Base-by-base conservation (phyloP, 2,329 filamentous ascomycete species). In the Thermothelomyces thermophilus region DNA sequence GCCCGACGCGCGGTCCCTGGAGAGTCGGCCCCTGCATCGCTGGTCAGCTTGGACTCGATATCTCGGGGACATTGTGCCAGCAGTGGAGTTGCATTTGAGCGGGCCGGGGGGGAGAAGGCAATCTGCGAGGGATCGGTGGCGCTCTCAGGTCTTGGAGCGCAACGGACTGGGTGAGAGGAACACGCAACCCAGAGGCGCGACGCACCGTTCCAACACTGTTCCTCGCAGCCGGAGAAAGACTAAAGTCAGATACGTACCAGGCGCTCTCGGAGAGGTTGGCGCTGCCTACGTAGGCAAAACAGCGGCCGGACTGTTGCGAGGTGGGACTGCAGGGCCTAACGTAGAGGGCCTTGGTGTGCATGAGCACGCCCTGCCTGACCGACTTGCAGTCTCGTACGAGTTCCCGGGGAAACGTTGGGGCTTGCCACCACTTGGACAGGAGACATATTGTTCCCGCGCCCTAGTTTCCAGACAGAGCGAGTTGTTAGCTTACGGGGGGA, bases 211-310 rank as follows among this genome's bases (percentile, higher is more conserved):
- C n/a, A n/a, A n/a, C n/a, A n/a, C n/a, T n/a, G n/a, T n/a, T n/a
- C n/a, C n/a, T n/a, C n/a, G n/a, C n/a, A n/a, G n/a, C n/a, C n/a
- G n/a, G n/a, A n/a, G n/a, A n/a, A n/a, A n/a, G n/a, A n/a, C n/a
- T n/a, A n/a, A n/a, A n/a, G n/a, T n/a, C 9, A 26, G 24, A 26
- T 26, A 17, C 30, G 14, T 70, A 89, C 86, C 93, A 98, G 26
- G 93, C 93, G 64, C 87, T 90, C 67, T 96, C 90, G 0, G 90
- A 95, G 24, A 95, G 69, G 68, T 98, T 98, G 7, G 89, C 88
- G 60, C 88, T 95, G 14, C 93, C 93, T 33, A 95, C 70, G 63
- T 97, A 97, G 2, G 79, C 84, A 84, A 88, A 97, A 4, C 82
- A 47, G 10, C 40, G 26, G 17, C 13, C 14, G 5, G 2, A 16